Evolutionary conservation across 441 rosid genomes (phyloP).

Genomic region (Capsella rubella): DNA sequence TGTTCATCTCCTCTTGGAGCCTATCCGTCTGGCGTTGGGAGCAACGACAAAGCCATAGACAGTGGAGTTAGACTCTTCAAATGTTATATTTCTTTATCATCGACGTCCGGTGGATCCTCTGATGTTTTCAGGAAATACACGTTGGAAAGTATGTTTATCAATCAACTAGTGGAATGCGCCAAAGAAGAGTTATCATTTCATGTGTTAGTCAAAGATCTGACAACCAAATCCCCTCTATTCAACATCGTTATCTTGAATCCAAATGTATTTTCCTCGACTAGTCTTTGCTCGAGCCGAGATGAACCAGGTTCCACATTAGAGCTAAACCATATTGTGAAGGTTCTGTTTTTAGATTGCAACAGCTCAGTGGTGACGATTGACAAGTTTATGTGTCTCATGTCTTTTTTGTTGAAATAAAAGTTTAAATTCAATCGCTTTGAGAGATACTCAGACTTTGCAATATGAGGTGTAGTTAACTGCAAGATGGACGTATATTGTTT

Average conservation of each 20-base stretch:
- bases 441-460: no score
- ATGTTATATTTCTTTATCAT: constrained; percentile 70
- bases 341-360: constrained; percentile 62
- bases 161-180: constrained; percentile 74
- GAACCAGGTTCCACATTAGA: constrained; percentile 47
- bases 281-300: constrained; percentile 57
- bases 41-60: constrained; percentile 53
- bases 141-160: constrained; percentile 76
- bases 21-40: constrained; percentile 58
- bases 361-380: constrained; percentile 49
- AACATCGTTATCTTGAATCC: constrained; percentile 76
- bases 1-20: constrained; percentile 73
- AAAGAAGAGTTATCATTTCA: constrained; percentile 87
- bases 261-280: constrained; percentile 67
- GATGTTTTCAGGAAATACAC: constrained; percentile 78
- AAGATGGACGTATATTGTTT: no score
- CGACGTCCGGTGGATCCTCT: constrained; percentile 49
- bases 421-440: no score
- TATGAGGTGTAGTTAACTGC: no score
- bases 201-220: constrained; percentile 71
- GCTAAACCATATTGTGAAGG: constrained; percentile 64
- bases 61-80: constrained; percentile 87
- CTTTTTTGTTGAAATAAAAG: no score
- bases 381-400: constrained; percentile 30
- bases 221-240: constrained; percentile 62